phyloP scores from a whole-genome alignment of 1,139 yeast species.

The Saccharomyces pastorianus region DNA sequence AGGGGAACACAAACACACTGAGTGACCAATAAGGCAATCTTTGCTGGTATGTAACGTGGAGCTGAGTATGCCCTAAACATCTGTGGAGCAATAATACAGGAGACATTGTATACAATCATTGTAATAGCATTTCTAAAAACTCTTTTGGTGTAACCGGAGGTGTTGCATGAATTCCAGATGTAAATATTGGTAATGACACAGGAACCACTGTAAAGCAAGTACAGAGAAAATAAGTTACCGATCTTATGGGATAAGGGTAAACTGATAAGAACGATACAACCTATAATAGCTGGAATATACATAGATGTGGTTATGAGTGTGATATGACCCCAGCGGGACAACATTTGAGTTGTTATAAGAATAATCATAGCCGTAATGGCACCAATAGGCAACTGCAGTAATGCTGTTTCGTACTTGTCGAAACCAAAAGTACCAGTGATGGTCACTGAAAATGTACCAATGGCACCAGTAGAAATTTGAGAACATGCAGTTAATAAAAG shows the following conservation, averaged over 20 bases:
- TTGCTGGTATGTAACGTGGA: constrained; percentile 46
- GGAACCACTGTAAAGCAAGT: constrained; percentile 35
- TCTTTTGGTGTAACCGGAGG: constrained; percentile 67
- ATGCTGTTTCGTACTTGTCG: constrained; percentile 33
- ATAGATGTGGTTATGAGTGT: constrained; percentile 27
- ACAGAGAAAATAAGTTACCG: constrained; percentile 33
- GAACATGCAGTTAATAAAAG: constrained; percentile 33
- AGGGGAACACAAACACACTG: constrained; percentile 35
- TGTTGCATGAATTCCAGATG: constrained; percentile 39
- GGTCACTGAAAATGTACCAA: constrained; percentile 42
- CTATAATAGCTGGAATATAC: constrained; percentile 33
- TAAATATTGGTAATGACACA: constrained; percentile 36
- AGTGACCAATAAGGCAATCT: constrained; percentile 40
- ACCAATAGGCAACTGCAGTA: constrained; percentile 42
- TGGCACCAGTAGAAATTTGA: constrained; percentile 39
- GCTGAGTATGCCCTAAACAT: constrained; percentile 47
- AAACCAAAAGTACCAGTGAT: constrained; percentile 43
- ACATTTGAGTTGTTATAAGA: constrained; percentile 29
- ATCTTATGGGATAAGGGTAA: constrained; percentile 33
- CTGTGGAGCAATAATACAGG: constrained; percentile 68
- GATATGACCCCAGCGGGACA: constrained; percentile 27
- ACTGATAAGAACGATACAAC: constrained; percentile 42
- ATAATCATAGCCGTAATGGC: constrained; percentile 35
- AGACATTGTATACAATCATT: constrained; percentile 57
- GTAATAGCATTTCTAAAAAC: constrained; percentile 51